Evolutionary conservation across 441 rosid species (phyloP).

Genomic region (Brassica balearica): DNA sequence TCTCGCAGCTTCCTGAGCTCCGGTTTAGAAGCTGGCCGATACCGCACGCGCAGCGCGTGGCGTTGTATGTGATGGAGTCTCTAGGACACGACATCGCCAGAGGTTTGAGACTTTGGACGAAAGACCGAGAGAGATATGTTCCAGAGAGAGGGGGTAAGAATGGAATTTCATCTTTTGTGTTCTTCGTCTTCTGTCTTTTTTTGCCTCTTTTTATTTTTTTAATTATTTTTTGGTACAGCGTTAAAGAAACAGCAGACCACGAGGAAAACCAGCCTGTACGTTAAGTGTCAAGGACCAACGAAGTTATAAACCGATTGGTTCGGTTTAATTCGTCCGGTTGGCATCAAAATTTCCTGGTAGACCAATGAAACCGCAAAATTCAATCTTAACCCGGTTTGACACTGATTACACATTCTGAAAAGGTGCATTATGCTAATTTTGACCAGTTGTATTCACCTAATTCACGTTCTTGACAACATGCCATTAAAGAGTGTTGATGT

Average conservation of each 20-base stretch:
- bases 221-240: slow-evolving; percentile 17
- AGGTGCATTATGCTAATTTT: not conserved
- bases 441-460: not conserved
- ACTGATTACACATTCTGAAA: not conserved
- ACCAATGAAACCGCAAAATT: slow-evolving; percentile 4
- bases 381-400: not conserved
- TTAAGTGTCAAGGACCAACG: not conserved
- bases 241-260: slow-evolving; percentile 28
- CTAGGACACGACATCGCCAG: slow-evolving; percentile 62
- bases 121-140: slow-evolving; percentile 14
- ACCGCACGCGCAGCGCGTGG: slow-evolving; percentile 75
- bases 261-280: slow-evolving; percentile 24
- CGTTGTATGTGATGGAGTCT: slow-evolving; percentile 64
- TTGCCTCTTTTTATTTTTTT: not conserved
- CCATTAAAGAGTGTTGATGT: not conserved
- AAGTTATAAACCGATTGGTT: not conserved
- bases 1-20: slow-evolving; percentile 52
- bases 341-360: slow-evolving; percentile 3
- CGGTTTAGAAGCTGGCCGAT: slow-evolving; percentile 63
- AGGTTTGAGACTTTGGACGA: slow-evolving; percentile 27
- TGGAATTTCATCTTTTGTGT: slow-evolving; percentile 5
- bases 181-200: not conserved
- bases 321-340: not conserved
- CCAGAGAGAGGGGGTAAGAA: slow-evolving; percentile 34
- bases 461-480: not conserved